Evolutionary conservation across 805 yeast species (phyloP).

Genomic region (Isabelozyma heimii): DNA sequence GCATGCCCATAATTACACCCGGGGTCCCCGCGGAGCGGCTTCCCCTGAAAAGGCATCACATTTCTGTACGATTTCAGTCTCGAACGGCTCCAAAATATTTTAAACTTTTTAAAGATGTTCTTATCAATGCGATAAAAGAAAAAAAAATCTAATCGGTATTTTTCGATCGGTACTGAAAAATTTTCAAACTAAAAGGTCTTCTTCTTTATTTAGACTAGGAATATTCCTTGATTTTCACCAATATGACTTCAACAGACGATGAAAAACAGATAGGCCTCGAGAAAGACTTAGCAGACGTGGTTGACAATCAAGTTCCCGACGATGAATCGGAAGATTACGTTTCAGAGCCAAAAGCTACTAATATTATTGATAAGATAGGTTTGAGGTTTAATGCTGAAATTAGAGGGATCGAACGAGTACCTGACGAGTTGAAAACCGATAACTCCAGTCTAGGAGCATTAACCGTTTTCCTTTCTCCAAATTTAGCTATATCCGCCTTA

Average conservation of each 20-base stretch:
- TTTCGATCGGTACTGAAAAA: too few species aligned
- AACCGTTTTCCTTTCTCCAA: constrained; percentile 27
- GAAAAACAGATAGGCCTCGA: neutral
- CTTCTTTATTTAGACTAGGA: neutral
- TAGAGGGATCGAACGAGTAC: constrained; percentile 27
- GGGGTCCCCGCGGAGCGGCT: neutral
- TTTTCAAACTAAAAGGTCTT: too few species aligned
- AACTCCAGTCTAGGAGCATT: constrained; percentile 16
- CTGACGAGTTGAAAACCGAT: constrained; percentile 18
- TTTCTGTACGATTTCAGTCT: too few species aligned
- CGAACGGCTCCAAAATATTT: too few species aligned
- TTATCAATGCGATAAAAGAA: too few species aligned
- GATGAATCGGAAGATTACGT: neutral
- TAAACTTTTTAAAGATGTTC: too few species aligned
- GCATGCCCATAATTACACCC: neutral
- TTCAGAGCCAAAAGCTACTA: constrained; percentile 4
- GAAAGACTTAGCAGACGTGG: neutral
- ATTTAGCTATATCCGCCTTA: constrained; percentile 35
- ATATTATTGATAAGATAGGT: constrained; percentile 21
- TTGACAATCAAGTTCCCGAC: neutral
- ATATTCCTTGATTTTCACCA: neutral
- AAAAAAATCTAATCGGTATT: too few species aligned
- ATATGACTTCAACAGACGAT: neutral
- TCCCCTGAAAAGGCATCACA: too few species aligned
- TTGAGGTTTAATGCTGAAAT: constrained; percentile 23